Conservation (phyloP, 208 protist species). For the Porcisia hertigi region DNA sequence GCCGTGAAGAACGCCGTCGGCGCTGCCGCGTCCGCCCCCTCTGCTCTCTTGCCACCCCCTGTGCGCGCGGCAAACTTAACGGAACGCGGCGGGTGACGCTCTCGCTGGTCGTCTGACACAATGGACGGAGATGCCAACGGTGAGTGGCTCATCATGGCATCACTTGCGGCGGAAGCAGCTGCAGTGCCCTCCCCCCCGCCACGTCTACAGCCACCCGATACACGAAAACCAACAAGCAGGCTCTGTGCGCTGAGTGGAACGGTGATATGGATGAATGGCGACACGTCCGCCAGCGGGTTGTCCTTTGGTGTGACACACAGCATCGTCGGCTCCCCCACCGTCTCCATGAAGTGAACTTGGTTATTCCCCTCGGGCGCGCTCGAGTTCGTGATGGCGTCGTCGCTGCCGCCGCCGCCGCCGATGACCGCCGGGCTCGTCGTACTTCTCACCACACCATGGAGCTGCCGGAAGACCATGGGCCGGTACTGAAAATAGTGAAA, state of each 20-base stretch:
- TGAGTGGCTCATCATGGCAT: background rate
- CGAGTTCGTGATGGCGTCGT: background rate
- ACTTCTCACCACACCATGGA: conserved; percentile 17
- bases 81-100: no score
- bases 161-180: background rate
- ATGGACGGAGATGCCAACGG: background rate
- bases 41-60: background rate
- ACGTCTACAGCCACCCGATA: conserved; percentile 22
- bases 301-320: background rate
- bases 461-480: conserved; percentile 60
- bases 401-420: background rate
- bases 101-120: background rate
- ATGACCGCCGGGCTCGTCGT: background rate
- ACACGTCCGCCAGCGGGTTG: background rate
- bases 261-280: conserved; percentile 29
- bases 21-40: background rate
- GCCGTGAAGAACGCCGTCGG: background rate
- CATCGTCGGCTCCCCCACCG: background rate
- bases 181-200: background rate
- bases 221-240: conserved; percentile 43
- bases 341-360: conserved; percentile 19
- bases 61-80: no score
- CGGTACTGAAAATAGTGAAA: conserved; percentile 75
- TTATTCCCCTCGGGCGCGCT: background rate
- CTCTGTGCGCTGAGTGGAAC: conserved; percentile 38